phyloP scores from a whole-genome alignment of 805 yeast species.

The Yarrowia sp. region DNA sequence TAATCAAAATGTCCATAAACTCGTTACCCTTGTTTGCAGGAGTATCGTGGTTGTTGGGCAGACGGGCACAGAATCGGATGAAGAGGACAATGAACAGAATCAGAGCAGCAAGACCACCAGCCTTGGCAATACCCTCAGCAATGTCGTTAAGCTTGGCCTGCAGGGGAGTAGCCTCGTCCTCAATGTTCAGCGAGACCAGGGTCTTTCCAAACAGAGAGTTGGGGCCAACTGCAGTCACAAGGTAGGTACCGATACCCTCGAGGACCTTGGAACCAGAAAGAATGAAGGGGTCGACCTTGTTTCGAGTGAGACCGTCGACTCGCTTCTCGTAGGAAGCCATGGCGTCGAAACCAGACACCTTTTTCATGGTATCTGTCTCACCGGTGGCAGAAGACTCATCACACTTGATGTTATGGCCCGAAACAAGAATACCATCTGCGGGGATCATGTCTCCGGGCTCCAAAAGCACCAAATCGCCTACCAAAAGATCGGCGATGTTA shows the following conservation, averaged over 20 bases:
- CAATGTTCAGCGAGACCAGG: constrained; percentile 72
- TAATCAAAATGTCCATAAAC: constrained; percentile 81
- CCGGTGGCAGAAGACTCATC: constrained; percentile 95
- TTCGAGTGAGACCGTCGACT: constrained; percentile 34
- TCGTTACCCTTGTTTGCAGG: constrained; percentile 77
- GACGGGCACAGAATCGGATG: constrained; percentile 63
- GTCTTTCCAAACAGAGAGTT: constrained; percentile 91
- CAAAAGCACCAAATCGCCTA: constrained; percentile 77
- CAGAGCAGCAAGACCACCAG: constrained; percentile 82
- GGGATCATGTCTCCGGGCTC: constrained; percentile 96
- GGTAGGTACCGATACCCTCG: constrained; percentile 79
- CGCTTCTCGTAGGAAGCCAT: constrained; percentile 36
- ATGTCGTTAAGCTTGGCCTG: constrained; percentile 75
- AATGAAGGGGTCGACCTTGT: constrained; percentile 70
- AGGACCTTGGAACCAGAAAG: constrained; percentile 88
- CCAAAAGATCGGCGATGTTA: constrained; percentile 70
- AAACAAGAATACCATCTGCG: constrained; percentile 73
- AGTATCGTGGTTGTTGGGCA: constrained; percentile 48
- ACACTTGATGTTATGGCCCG: constrained; percentile 70
- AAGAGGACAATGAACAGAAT: constrained; percentile 77
- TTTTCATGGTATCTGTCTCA: constrained; percentile 79
- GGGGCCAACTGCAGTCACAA: constrained; percentile 87
- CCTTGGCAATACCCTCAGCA: constrained; percentile 93
- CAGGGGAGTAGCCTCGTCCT: constrained; percentile 82
- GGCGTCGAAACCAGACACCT: constrained; percentile 52